A percentile compares a stretch with the other conserved stretches of the same genome.
These are phyloP conservation scores for Wilcoxina mikolae DNA, from an alignment of 495 filamentous ascomycete genomes.

Conservation along the genomic window DNA sequence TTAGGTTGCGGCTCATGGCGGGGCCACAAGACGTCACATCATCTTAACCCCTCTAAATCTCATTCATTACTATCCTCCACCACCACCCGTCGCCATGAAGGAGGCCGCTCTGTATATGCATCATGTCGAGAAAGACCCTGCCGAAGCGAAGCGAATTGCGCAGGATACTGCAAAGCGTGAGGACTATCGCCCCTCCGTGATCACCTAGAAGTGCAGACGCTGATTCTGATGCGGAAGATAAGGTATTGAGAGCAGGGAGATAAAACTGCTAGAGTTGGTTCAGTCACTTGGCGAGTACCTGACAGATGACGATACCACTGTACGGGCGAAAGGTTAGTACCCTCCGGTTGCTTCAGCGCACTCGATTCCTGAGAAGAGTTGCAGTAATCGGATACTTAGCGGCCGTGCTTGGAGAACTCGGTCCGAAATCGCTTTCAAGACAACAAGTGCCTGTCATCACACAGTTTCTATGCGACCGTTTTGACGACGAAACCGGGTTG, in stretches of 20 bases:
- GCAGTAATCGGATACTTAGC: conserved; percentile 51
- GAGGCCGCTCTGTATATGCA: conserved; percentile 40
- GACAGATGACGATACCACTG: conserved; percentile 50
- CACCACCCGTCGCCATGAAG: no score
- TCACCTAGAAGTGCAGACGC: no score
- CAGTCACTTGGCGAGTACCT: conserved; percentile 55
- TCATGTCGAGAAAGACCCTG: conserved; percentile 46
- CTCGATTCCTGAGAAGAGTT: neutral
- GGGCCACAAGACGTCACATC: no score
- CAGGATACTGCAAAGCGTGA: conserved; percentile 41
- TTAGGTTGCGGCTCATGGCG: no score
- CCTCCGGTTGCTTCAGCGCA: neutral
- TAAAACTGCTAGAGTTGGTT: conserved; percentile 51
- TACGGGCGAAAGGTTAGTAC: conserved; percentile 39
- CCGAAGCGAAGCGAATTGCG: conserved; percentile 46
- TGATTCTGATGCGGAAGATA: neutral
- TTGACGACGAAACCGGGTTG: conserved; percentile 39
- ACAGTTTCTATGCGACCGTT: conserved; percentile 46
- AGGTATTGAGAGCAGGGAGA: conserved; percentile 49
- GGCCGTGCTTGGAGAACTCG: conserved; percentile 44
- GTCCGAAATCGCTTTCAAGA: conserved; percentile 45
- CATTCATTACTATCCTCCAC: neutral
- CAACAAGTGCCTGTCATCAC: conserved; percentile 51
- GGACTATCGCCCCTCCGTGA: no score
- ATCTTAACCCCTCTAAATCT: neutral